Base-by-base conservation (phyloP, 257 asterid species). In the Marsdenia floribunda region DNA sequence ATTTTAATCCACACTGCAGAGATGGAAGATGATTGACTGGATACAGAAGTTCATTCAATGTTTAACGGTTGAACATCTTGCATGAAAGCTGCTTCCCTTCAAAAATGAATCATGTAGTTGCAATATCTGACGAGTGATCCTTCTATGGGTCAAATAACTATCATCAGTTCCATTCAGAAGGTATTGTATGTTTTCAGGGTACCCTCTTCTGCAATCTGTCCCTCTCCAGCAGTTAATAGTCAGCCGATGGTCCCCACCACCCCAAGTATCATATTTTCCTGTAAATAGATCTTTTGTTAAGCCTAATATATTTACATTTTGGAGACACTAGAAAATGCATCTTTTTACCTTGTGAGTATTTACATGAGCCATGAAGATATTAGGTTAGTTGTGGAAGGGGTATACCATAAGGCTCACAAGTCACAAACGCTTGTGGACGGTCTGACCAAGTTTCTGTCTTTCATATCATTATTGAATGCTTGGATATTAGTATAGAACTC, bases 1-100 rank as follows among this genome's bases (percentile, higher is more conserved):
- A 47, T 58, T 64, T 55, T 66, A 4, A 35, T 76, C 68, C 26
- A 18, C 53, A 1, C 38, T 80, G 83, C 83, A 80, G 83, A 80
- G 47, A 8, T 76, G 70, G 79, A 76, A 69, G 79, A 76, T 58
- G 70, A 37, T 58, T 76, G 70, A 76, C 53, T 19, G 40, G 47
- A 12, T 44, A 19, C 11, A 33, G 37, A 2, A 40, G 60, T 57
- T 69, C 59, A 4, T 57, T 69, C 59, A 4, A 54, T 44, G 19
- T 57, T 42, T 42, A 44, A 26, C 47, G 24, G 61, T 44, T 44
- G 49, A 6, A 44, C 49, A 6, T 44, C 49, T 44, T 44, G 13
- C 49, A 44, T 44, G 49, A 44, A 44, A 44, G 49, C 49, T 6
- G 49, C 49, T 44, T 10, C 10, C 49, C 8, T 60, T 60, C 21